Percentiles rank a stretch among this genome's conserved stretches.
These are phyloP conservation scores for Diphasiastrum complanatum DNA, from an alignment of 83 land plant species.

Conservation along the genomic window DNA sequence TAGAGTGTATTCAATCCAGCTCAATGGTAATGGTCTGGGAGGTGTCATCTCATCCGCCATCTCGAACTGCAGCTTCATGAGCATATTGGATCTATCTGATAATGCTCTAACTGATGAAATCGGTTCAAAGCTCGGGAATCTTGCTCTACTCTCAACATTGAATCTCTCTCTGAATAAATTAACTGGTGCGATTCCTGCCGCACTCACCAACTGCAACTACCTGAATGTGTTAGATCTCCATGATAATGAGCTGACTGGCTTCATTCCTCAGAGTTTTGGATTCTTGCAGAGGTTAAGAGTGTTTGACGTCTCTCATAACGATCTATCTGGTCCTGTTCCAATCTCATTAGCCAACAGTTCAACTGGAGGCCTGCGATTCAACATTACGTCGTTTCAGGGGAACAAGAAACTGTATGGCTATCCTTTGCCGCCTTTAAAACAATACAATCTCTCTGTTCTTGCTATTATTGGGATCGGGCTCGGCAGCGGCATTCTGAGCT, in stretches of 20 bases:
- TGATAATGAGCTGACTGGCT: conserved; percentile 52
- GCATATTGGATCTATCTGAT: conserved; percentile 63
- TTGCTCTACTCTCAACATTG: conserved; percentile 52
- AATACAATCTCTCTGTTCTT: conserved; percentile 45
- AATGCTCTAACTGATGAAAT: conserved; percentile 51
- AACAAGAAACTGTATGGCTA: conserved; percentile 70
- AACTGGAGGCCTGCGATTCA: conserved; percentile 47
- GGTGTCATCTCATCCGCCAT: conserved; percentile 63
- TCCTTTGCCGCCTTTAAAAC: conserved; percentile 46
- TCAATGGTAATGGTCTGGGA: conserved; percentile 37
- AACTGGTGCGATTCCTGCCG: conserved; percentile 51
- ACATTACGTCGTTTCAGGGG: conserved; percentile 55
- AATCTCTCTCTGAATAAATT: conserved; percentile 56
- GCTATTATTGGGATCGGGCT: conserved; percentile 91
- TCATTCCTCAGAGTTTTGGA: conserved; percentile 53
- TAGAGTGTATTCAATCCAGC: conserved; percentile 50
- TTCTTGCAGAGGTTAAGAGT: conserved; percentile 46
- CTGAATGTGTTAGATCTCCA: conserved; percentile 72
- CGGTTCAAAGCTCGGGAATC: conserved; percentile 48
- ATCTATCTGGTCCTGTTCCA: conserved; percentile 62
- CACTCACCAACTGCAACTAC: conserved; percentile 53
- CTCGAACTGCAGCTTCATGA: conserved; percentile 58
- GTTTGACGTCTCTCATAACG: conserved; percentile 65
- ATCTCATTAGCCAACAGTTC: conserved; percentile 49
- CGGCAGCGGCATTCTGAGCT: conserved; percentile 74